Conservation (phyloP, 2,329 filamentous ascomycete species). For the Penicillium sp. region DNA sequence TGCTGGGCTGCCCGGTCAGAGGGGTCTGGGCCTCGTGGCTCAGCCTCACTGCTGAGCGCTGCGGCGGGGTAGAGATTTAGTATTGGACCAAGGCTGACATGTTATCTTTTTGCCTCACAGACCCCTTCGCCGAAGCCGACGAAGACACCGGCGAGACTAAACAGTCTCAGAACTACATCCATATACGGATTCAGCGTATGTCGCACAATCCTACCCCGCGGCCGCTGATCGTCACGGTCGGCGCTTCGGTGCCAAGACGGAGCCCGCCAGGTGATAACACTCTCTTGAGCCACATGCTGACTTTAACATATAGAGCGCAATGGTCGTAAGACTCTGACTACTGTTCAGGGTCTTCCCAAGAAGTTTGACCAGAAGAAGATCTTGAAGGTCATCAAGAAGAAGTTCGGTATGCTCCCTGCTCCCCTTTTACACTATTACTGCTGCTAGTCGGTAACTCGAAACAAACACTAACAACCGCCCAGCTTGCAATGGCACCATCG, state of each 20-base stretch:
- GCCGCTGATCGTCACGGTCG: slow-evolving; percentile 9
- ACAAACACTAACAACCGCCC: slow-evolving; percentile 29
- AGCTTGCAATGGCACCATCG: slow-evolving; percentile 99
- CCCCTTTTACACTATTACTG: neutral
- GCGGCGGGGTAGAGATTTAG: slow-evolving; percentile 47
- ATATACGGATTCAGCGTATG: slow-evolving; percentile 99
- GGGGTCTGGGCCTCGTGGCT: neutral
- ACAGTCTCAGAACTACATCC: slow-evolving; percentile 97
- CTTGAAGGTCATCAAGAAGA: slow-evolving; percentile 99
- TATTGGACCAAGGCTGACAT: slow-evolving; percentile 43
- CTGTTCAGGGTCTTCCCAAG: slow-evolving; percentile 97
- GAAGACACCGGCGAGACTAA: slow-evolving; percentile 96
- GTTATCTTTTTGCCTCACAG: slow-evolving; percentile 56
- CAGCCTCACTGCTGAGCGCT: slow-evolving; percentile 11
- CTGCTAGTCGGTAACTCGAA: neutral
- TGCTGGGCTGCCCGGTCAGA: neutral
- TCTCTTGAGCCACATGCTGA: slow-evolving; percentile 27
- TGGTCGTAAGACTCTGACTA: slow-evolving; percentile 99
- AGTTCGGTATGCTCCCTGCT: slow-evolving; percentile 72
- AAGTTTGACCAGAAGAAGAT: slow-evolving; percentile 99
- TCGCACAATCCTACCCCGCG: slow-evolving; percentile 35
- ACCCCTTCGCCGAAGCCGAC: slow-evolving; percentile 99
- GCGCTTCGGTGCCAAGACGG: slow-evolving; percentile 17
- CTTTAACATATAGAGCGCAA: slow-evolving; percentile 78
- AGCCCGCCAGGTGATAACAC: neutral